Conservation (phyloP, 352 stramenopile genomes). For the Pythium rhizo-oryzae region DNA sequence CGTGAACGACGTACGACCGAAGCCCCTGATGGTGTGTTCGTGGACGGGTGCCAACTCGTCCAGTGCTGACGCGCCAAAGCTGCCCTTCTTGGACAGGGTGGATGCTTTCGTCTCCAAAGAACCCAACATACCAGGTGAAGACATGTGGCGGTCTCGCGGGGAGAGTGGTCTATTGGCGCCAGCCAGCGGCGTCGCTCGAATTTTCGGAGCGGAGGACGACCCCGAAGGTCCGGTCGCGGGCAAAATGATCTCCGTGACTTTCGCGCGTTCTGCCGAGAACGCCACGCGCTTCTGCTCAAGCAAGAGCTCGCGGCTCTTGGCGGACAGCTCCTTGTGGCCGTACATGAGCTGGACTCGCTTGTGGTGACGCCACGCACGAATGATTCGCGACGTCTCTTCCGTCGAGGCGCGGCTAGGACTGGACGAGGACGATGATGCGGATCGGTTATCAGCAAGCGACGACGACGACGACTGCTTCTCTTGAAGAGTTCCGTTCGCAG, state of each 20-base stretch:
- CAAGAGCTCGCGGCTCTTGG: constrained; percentile 73
- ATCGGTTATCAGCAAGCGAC: constrained; percentile 18
- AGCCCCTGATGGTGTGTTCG: constrained; percentile 53
- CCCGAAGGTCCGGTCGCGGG: constrained; percentile 48
- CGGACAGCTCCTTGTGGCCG: constrained; percentile 84
- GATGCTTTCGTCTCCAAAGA: constrained; percentile 31
- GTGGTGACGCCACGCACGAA: constrained; percentile 83
- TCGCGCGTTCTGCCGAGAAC: constrained; percentile 81
- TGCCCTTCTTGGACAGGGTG: constrained; percentile 44
- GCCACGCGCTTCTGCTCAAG: constrained; percentile 89
- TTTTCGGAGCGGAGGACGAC: constrained; percentile 5
- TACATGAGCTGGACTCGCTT: constrained; percentile 89
- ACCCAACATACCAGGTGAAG: constrained; percentile 39
- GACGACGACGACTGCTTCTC: constrained; percentile 17
- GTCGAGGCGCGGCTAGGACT: constrained; percentile 63
- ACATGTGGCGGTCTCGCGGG: constrained; percentile 30
- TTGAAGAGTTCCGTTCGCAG: constrained; percentile 1
- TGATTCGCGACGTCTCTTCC: constrained; percentile 80
- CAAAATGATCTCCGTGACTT: constrained; percentile 86
- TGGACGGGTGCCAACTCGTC: constrained; percentile 21
- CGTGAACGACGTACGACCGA: constrained; percentile 75
- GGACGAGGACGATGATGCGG: constrained; percentile 38
- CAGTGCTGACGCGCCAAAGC: constrained; percentile 36
- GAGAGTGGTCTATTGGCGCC: constrained; percentile 4
- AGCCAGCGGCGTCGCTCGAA: background rate